phyloP scores from a whole-genome alignment of 2,329 filamentous ascomycete species.

The Hypoxylon sp. region DNA sequence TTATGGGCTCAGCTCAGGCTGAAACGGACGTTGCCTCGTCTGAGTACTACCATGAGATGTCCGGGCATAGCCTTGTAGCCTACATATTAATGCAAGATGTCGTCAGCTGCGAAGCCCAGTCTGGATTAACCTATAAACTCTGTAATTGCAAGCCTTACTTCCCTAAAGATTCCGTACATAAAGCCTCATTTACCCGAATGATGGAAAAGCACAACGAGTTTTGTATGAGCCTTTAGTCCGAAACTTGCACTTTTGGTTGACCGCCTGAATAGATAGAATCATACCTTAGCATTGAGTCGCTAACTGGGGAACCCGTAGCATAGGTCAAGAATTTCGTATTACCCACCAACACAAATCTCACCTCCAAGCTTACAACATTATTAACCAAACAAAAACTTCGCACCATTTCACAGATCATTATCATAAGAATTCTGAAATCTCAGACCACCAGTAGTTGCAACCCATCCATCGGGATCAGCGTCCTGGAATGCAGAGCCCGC shows the following conservation, averaged over 20 bases:
- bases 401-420: neutral
- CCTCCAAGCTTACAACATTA: neutral
- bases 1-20: too few relatives aligned
- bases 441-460: neutral
- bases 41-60: too few relatives aligned
- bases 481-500: slow-evolving; percentile 57
- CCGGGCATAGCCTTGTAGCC: too few relatives aligned
- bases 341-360: neutral
- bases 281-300: neutral
- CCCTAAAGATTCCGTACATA: too few relatives aligned
- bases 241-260: neutral
- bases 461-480: slow-evolving; percentile 50
- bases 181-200: too few relatives aligned
- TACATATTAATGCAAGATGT: too few relatives aligned
- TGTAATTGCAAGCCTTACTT: too few relatives aligned
- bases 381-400: neutral
- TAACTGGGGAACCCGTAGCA: neutral
- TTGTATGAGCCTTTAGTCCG: too few relatives aligned
- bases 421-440: slow-evolving; percentile 6
- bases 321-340: neutral
- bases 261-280: neutral
- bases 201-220: too few relatives aligned
- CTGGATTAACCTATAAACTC: too few relatives aligned
- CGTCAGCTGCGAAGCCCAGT: too few relatives aligned
- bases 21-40: too few relatives aligned